phyloP scores from a whole-genome alignment of 495 filamentous ascomycete genomes.

The Hyphodiscus hymeniophilus region DNA sequence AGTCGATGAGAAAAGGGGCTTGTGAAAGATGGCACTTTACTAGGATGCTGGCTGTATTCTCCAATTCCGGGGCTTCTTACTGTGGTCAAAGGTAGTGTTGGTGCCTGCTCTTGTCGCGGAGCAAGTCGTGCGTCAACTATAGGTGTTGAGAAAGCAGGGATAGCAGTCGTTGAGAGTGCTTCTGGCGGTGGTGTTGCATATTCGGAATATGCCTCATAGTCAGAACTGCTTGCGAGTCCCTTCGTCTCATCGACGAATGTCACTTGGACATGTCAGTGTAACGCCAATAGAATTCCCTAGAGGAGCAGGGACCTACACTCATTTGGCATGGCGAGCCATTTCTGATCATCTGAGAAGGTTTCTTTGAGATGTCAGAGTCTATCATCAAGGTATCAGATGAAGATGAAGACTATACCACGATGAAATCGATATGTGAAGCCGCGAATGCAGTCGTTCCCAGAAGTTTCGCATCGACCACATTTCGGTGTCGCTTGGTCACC shows the following conservation, averaged over 20 bases:
- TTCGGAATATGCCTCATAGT: constrained; percentile 10
- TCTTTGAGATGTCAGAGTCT: constrained; percentile 8
- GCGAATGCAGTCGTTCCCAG: constrained; percentile 12
- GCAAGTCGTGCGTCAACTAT: not conserved
- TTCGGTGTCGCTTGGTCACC: constrained; percentile 16
- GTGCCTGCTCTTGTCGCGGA: not conserved
- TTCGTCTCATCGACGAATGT: constrained; percentile 20
- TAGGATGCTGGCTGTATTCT: not conserved
- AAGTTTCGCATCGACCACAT: constrained; percentile 15
- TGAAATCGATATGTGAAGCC: constrained; percentile 15
- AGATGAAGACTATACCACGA: constrained; percentile 5
- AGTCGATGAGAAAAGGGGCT: not conserved
- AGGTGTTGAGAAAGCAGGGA: not conserved
- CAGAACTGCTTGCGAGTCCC: constrained; percentile 3
- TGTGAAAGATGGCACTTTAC: not conserved
- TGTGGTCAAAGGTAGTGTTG: not conserved
- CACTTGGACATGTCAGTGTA: constrained; percentile 7
- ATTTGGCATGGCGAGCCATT: constrained; percentile 16
- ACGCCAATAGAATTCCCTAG: not conserved
- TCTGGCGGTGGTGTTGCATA: not conserved
- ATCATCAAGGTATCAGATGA: not conserved
- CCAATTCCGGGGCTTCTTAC: not conserved
- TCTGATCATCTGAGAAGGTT: constrained; percentile 12
- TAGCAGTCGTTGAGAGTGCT: not conserved
- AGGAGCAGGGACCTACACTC: constrained; percentile 10